Percentiles rank a stretch among this genome's conserved stretches.
Conservation (phyloP, 805 yeast genomes). For the Yarrowia hollandica region DNA sequence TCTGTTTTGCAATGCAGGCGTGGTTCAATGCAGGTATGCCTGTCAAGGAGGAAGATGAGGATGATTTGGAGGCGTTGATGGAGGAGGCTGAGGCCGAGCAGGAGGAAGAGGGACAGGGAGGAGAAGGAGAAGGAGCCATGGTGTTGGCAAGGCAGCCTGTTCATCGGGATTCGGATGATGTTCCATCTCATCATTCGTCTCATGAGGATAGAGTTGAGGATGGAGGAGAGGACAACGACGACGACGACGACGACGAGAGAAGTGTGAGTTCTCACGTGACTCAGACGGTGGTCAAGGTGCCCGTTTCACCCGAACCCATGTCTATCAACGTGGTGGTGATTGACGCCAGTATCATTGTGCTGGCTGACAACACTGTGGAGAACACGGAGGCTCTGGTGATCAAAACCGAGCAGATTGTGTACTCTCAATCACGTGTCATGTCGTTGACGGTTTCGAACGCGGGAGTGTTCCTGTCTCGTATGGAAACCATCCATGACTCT, state of each 20-base stretch:
- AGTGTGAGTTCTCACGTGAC: background rate
- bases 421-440: constrained; percentile 65
- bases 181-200: constrained; percentile 12
- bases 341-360: constrained; percentile 71
- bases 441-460: constrained; percentile 72
- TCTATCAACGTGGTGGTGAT: constrained; percentile 59
- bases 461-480: constrained; percentile 80
- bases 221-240: background rate
- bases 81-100: no score
- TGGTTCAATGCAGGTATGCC: constrained; percentile 57
- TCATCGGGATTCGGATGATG: background rate
- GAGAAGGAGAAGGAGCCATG: constrained; percentile 1
- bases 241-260: background rate
- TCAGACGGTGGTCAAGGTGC: constrained; percentile 29
- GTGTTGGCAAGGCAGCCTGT: constrained; percentile 8
- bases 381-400: constrained; percentile 88
- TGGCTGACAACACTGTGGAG: constrained; percentile 71
- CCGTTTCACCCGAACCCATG: constrained; percentile 32
- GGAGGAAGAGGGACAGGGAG: no score
- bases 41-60: constrained; percentile 30
- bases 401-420: constrained; percentile 73
- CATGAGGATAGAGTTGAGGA: constrained; percentile 10
- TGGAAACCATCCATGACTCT: constrained; percentile 64
- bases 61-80: constrained; percentile 28
- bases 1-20: constrained; percentile 69